Evolutionary conservation across 2,329 filamentous ascomycete genomes (phyloP).

Genomic region (Alternaria brassicicola): DNA sequence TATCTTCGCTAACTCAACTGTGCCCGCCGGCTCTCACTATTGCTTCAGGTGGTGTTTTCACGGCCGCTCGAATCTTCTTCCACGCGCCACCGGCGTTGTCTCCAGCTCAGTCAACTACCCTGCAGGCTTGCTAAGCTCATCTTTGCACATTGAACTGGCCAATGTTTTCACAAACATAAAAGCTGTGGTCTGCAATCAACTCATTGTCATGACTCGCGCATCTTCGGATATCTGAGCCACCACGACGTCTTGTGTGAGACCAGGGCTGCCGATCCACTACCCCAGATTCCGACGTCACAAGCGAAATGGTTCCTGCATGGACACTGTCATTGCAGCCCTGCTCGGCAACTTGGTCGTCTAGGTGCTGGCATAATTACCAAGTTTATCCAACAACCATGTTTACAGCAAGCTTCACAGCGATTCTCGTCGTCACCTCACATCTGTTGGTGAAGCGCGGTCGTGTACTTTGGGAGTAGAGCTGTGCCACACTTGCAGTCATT

Average conservation of each 20-base stretch:
- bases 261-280: not conserved
- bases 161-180: not conserved
- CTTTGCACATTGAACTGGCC: not conserved
- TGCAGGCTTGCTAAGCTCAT: not conserved
- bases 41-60: not conserved
- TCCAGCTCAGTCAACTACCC: not conserved
- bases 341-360: not conserved
- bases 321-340: not conserved
- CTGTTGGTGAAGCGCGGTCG: not conserved
- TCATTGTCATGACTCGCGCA: not conserved
- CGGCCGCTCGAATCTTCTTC: not conserved
- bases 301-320: constrained; percentile 7
- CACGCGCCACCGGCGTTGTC: not conserved
- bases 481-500: not conserved
- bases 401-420: not conserved
- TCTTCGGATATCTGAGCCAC: not conserved
- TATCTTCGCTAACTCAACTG: not conserved
- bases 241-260: not conserved
- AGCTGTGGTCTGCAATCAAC: not conserved
- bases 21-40: not conserved
- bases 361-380: not conserved
- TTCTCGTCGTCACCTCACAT: too few species aligned
- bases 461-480: not conserved
- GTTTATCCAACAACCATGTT: not conserved
- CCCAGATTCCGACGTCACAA: constrained; percentile 3